phyloP scores from a whole-genome alignment of 2,329 filamentous ascomycete species.

The Hysterium pulicare region DNA sequence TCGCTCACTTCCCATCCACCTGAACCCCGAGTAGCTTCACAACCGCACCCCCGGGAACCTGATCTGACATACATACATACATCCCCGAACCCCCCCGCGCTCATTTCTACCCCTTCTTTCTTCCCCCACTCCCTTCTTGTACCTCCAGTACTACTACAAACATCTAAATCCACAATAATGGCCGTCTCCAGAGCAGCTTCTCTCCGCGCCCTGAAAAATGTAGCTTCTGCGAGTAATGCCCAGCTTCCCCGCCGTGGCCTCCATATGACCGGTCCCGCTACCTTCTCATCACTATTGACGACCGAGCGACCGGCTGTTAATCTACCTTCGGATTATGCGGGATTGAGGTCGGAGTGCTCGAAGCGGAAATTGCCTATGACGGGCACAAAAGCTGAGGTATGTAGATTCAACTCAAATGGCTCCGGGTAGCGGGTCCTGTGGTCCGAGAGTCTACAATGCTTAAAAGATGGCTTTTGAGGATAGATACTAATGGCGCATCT shows the following conservation, averaged over 20 bases:
- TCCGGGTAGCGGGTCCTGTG: too few species aligned
- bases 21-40: neutral
- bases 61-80: neutral
- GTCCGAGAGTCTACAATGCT: too few species aligned
- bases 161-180: conserved; percentile 26
- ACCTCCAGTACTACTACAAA: neutral
- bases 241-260: conserved; percentile 50
- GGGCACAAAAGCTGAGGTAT: conserved; percentile 51
- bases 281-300: conserved; percentile 50
- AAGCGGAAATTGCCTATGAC: conserved; percentile 45
- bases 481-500: too few species aligned
- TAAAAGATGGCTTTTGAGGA: too few species aligned
- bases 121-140: neutral
- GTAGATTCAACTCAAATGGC: too few species aligned
- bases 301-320: conserved; percentile 52
- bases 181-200: conserved; percentile 42
- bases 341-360: conserved; percentile 51
- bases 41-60: neutral
- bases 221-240: conserved; percentile 35
- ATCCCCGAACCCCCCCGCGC: neutral
- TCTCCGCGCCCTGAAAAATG: conserved; percentile 41
- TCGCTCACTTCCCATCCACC: neutral
- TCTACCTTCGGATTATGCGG: conserved; percentile 49
- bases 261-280: conserved; percentile 59
- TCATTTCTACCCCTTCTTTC: neutral